These are phyloP conservation scores for Monosporascus cannonballus DNA, from an alignment of 2,329 filamentous ascomycete genomes.

Conservation along the genomic window DNA sequence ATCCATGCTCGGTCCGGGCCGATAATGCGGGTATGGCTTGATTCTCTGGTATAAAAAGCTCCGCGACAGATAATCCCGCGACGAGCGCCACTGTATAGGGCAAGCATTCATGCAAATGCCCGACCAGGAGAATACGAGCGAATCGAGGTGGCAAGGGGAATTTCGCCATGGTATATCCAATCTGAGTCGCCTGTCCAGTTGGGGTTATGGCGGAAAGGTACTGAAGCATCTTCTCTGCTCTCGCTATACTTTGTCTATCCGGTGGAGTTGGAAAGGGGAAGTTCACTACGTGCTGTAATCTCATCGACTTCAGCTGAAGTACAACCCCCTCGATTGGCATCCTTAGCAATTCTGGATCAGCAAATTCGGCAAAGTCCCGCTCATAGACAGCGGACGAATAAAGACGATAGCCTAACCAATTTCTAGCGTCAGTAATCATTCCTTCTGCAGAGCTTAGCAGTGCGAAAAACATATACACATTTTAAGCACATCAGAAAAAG, in stretches of 20 bases:
- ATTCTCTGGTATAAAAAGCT: slow-evolving; percentile 78
- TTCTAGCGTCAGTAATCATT: background rate
- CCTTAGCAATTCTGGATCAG: slow-evolving; percentile 80
- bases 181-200: slow-evolving; percentile 67
- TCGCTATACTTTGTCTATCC: slow-evolving; percentile 65
- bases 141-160: slow-evolving; percentile 91
- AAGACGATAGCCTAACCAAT: slow-evolving; percentile 56
- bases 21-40: slow-evolving; percentile 60
- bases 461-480: no score
- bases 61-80: slow-evolving; percentile 78
- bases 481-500: no score
- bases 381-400: slow-evolving; percentile 95
- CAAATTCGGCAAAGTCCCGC: slow-evolving; percentile 78
- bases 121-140: slow-evolving; percentile 84
- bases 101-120: slow-evolving; percentile 74
- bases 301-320: slow-evolving; percentile 91
- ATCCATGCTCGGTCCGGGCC: slow-evolving; percentile 31
- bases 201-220: slow-evolving; percentile 76
- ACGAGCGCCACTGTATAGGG: slow-evolving; percentile 85
- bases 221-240: slow-evolving; percentile 78
- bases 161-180: slow-evolving; percentile 75
- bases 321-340: slow-evolving; percentile 93
- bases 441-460: no score
- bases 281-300: slow-evolving; percentile 80
- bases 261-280: slow-evolving; percentile 96